phyloP scores from a whole-genome alignment of 768 basidiomycete species.

The Russula virescens region DNA sequence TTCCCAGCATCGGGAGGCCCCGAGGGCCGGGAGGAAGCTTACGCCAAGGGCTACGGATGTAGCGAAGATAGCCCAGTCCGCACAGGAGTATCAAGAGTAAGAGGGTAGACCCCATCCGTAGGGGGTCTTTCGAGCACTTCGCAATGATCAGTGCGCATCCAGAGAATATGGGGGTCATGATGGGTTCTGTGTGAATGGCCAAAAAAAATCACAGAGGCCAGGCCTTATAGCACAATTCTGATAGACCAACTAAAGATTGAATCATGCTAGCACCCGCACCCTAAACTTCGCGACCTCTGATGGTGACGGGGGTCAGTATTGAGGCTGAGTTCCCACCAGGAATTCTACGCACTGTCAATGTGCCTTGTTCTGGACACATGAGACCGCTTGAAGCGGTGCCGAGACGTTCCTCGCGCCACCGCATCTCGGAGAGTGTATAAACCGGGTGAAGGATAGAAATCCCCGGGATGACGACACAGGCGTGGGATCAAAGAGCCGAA shows the following conservation, averaged over 20 bases:
- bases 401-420: slow-evolving; percentile 9
- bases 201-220: background rate
- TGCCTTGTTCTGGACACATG: slow-evolving; percentile 4
- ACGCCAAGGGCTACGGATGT: slow-evolving; percentile 20
- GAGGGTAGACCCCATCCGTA: background rate
- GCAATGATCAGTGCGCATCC: background rate
- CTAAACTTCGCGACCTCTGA: slow-evolving; percentile 4
- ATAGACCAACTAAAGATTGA: background rate
- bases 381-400: slow-evolving; percentile 16
- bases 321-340: slow-evolving; percentile 16
- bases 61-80: slow-evolving; percentile 6
- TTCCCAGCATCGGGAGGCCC: slow-evolving; percentile 19
- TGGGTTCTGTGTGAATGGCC: slow-evolving; percentile 3
- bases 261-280: slow-evolving; percentile 5
- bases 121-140: background rate
- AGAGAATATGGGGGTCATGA: slow-evolving; percentile 7
- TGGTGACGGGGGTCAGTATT: slow-evolving; percentile 4
- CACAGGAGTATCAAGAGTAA: background rate
- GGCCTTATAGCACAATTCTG: slow-evolving; percentile 12
- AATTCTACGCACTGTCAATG: slow-evolving; percentile 21
- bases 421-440: slow-evolving; percentile 17
- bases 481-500: slow-evolving; percentile 1
- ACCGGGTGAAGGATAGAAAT: slow-evolving; percentile 9
- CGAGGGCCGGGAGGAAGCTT: slow-evolving; percentile 22
- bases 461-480: slow-evolving; percentile 4